phyloP scores from a whole-genome alignment of 345 rosid genomes.

The Lepidium didymum region DNA sequence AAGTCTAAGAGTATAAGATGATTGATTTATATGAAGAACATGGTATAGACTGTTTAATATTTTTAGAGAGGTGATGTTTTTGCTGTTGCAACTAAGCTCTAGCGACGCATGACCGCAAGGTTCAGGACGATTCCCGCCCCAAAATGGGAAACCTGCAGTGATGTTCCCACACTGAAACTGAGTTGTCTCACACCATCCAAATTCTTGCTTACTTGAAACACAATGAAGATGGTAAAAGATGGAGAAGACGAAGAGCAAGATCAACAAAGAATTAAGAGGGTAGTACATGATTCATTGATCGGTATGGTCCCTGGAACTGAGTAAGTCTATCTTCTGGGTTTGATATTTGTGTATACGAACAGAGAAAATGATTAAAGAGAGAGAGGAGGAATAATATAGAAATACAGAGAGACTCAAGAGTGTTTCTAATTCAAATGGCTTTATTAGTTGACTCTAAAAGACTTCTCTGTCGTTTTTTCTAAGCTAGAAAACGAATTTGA shows the following conservation, averaged over 20 bases:
- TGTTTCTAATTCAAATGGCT: too few species aligned
- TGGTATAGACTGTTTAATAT: not conserved
- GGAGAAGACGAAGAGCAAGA: not conserved
- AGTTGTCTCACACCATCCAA: not conserved
- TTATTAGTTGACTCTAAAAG: too few species aligned
- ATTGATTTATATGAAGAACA: not conserved
- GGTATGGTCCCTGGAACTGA: too few species aligned
- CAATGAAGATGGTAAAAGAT: not conserved
- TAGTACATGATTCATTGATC: not conserved
- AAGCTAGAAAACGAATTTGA: too few species aligned
- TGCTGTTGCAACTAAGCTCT: slow-evolving; percentile 18
- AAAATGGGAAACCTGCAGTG: slow-evolving; percentile 34
- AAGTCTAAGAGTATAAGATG: slow-evolving; percentile 1
- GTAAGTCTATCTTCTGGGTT: too few species aligned
- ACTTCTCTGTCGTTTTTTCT: too few species aligned
- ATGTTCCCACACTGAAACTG: slow-evolving; percentile 23
- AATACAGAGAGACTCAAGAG: not conserved
- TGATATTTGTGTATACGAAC: too few species aligned
- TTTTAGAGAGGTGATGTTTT: not conserved
- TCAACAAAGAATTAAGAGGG: not conserved
- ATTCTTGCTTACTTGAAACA: not conserved
- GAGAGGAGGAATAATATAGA: too few species aligned
- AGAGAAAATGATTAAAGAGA: too few species aligned
- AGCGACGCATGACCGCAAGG: slow-evolving; percentile 26
- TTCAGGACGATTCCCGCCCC: not conserved